phyloP scores from a whole-genome alignment of 2,329 filamentous ascomycete species.

The Fusarium keratoplasticum region DNA sequence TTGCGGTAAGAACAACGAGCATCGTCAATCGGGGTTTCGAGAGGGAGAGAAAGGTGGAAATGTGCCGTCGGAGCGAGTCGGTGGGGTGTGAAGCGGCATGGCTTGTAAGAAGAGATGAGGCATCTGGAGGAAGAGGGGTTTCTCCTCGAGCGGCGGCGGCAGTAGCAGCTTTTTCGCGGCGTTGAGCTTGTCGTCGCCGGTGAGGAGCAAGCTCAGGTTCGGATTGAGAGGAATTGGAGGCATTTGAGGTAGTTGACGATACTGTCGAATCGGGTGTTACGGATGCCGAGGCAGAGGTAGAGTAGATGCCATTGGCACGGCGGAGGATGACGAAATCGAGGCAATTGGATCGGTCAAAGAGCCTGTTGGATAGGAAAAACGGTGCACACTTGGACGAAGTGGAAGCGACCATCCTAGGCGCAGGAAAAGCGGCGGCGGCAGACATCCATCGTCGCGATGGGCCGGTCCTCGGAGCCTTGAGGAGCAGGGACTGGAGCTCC shows the following conservation, averaged over 20 bases:
- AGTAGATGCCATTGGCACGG: slow-evolving; percentile 45
- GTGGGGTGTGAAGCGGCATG: slow-evolving; percentile 62
- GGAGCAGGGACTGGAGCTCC: slow-evolving; percentile 43
- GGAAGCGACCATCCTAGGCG: slow-evolving; percentile 37
- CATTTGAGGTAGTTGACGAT: slow-evolving; percentile 29
- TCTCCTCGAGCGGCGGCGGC: slow-evolving; percentile 32
- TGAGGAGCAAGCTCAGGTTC: slow-evolving; percentile 48
- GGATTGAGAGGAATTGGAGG: slow-evolving; percentile 35
- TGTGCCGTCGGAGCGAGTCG: slow-evolving; percentile 69
- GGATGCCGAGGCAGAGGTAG: slow-evolving; percentile 38
- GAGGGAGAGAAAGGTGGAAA: slow-evolving; percentile 88
- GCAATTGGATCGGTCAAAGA: slow-evolving; percentile 52
- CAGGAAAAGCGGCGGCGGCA: slow-evolving; percentile 40
- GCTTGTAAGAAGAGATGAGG: slow-evolving; percentile 67
- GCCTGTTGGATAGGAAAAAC: slow-evolving; percentile 53
- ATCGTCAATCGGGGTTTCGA: slow-evolving; percentile 96
- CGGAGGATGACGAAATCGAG: slow-evolving; percentile 49
- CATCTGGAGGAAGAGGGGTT: slow-evolving; percentile 57
- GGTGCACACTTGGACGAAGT: slow-evolving; percentile 29
- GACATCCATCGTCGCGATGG: slow-evolving; percentile 46
- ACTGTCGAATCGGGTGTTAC: slow-evolving; percentile 30
- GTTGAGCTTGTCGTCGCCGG: slow-evolving; percentile 49
- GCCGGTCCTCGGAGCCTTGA: slow-evolving; percentile 32
- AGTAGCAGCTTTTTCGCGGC: slow-evolving; percentile 39
- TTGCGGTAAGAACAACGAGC: slow-evolving; percentile 90